Conservation (phyloP, 169 alveolate species). For the Cryptosporidium ubiquitum region DNA sequence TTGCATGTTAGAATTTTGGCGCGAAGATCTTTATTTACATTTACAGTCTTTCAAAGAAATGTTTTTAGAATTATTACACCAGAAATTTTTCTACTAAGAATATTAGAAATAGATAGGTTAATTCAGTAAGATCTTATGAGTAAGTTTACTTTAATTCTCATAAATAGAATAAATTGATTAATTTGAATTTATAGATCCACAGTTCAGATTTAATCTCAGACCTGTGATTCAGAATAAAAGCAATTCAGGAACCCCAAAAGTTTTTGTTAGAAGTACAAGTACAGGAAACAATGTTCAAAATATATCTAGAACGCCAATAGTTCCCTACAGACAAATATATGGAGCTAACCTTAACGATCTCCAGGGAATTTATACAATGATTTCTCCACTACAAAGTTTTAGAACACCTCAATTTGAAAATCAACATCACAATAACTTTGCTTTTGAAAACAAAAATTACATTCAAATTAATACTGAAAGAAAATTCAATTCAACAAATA, state of each 20-base stretch:
- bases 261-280: constrained; percentile 51
- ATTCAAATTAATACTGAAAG: neutral
- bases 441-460: neutral
- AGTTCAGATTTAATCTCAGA: constrained; percentile 22
- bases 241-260: constrained; percentile 26
- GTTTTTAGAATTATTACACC: neutral
- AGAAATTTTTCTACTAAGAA: neutral
- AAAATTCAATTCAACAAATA: neutral
- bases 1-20: constrained; percentile 42
- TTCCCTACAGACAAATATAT: neutral
- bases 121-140: neutral
- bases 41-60: constrained; percentile 11
- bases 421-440: neutral
- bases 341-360: neutral
- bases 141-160: neutral
- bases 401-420: neutral
- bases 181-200: constrained; percentile 46
- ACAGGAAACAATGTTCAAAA: constrained; percentile 2
- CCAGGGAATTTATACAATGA: neutral
- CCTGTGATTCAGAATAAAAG: constrained; percentile 38
- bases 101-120: neutral
- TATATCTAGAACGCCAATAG: neutral
- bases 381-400: constrained; percentile 7
- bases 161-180: neutral
- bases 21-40: constrained; percentile 69